phyloP scores from a whole-genome alignment of 2,329 filamentous ascomycete species.

The Pseudogymnoascus sp. region DNA sequence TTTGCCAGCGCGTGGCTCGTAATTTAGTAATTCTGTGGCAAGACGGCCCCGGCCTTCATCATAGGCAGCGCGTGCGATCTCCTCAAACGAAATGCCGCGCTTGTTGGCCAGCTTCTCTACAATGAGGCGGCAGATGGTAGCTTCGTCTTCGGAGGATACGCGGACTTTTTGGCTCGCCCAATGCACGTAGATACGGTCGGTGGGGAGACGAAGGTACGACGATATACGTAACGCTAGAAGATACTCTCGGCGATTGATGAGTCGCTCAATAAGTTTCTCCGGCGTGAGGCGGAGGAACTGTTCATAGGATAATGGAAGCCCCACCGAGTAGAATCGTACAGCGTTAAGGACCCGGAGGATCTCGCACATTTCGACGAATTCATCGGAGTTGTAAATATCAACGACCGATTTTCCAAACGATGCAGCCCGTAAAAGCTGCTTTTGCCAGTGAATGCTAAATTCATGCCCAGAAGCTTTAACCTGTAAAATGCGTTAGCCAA shows the following conservation, averaged over 20 bases:
- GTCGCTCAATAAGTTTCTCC: conserved; percentile 74
- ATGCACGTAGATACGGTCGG: conserved; percentile 88
- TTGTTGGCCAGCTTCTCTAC: conserved; percentile 83
- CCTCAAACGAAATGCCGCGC: conserved; percentile 88
- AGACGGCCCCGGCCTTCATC: conserved; percentile 86
- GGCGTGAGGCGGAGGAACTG: conserved; percentile 88
- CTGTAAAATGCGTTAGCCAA: conserved; percentile 20
- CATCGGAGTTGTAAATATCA: conserved; percentile 95
- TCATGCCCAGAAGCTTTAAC: conserved; percentile 88
- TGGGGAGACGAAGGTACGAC: conserved; percentile 75
- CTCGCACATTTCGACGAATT: conserved; percentile 98
- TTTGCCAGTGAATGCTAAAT: conserved; percentile 87
- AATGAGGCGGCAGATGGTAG: conserved; percentile 76
- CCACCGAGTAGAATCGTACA: conserved; percentile 83
- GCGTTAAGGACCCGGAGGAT: conserved; percentile 88
- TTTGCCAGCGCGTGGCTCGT: conserved; percentile 89
- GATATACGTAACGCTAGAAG: conserved; percentile 83
- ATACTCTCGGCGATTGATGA: conserved; percentile 87
- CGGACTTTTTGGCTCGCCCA: conserved; percentile 96
- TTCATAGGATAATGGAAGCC: conserved; percentile 83
- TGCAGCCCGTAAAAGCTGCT: conserved; percentile 88
- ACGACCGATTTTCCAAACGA: conserved; percentile 97
- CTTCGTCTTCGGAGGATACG: conserved; percentile 75
- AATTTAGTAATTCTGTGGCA: conserved; percentile 83
- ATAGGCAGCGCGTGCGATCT: conserved; percentile 86